Percentiles rank a stretch among this genome's conserved stretches.
Conservation (phyloP, 208 protist species). For the Wallacemonas sp. region DNA sequence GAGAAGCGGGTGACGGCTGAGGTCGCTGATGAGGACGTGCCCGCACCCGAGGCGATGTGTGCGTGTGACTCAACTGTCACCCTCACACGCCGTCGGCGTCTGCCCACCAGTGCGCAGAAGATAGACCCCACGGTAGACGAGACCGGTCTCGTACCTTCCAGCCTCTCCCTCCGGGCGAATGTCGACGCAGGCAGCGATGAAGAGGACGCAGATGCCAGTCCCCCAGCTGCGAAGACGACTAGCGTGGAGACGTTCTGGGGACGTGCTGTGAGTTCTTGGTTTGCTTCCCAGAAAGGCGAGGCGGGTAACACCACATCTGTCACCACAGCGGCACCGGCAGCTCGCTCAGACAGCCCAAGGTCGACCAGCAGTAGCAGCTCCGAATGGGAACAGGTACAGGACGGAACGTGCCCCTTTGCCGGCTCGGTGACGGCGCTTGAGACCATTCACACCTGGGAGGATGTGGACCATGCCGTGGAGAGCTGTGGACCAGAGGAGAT, state of each 20-base stretch:
- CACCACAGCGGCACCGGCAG: too few species aligned
- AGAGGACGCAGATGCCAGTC: not conserved
- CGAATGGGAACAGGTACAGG: too few species aligned
- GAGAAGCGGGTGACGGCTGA: too few species aligned
- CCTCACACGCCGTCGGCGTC: not conserved
- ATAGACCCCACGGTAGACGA: not conserved
- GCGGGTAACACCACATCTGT: too few species aligned
- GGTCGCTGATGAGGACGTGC: not conserved
- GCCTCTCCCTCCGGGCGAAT: not conserved
- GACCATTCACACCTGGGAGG: slow-evolving; percentile 12
- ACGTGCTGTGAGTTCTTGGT: too few species aligned
- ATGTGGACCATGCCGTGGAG: slow-evolving; percentile 29
- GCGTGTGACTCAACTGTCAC: not conserved
- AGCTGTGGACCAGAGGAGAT: slow-evolving; percentile 29
- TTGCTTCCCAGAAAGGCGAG: too few species aligned
- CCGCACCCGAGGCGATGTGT: slow-evolving; percentile 1
- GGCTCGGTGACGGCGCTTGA: not conserved
- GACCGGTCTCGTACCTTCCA: not conserved
- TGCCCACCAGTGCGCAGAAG: not conserved
- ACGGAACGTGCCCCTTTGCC: not conserved
- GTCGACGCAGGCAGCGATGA: not conserved
- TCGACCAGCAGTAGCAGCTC: too few species aligned
- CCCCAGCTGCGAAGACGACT: not conserved
- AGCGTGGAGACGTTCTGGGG: too few species aligned
- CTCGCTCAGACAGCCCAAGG: too few species aligned